Percentiles rank a stretch among this genome's conserved stretches.
Conservation (phyloP, 2,329 filamentous ascomycete species). For the Penicillium frequentans region DNA sequence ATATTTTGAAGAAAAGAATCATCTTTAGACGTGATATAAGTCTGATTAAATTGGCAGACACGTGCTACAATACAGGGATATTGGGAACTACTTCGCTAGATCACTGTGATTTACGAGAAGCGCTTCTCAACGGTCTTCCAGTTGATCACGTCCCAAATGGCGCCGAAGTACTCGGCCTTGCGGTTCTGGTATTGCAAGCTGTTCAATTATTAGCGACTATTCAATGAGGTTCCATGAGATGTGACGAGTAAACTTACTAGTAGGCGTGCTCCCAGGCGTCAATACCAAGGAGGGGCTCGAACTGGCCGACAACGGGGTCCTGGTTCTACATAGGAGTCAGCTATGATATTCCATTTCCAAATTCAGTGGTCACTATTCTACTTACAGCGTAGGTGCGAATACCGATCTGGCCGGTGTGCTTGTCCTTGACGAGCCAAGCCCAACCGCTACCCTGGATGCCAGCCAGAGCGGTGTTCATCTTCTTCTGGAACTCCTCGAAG, state of each 20-base stretch:
- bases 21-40: neutral
- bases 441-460: constrained; percentile 67
- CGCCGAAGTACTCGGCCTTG: constrained; percentile 92
- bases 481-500: constrained; percentile 60
- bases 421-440: constrained; percentile 64
- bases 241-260: constrained; percentile 56
- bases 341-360: neutral
- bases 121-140: constrained; percentile 87
- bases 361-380: neutral
- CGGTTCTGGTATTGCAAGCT: constrained; percentile 92
- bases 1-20: neutral
- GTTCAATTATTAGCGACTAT: constrained; percentile 18
- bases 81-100: constrained; percentile 7
- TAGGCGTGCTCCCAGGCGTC: constrained; percentile 98
- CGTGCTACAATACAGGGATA: constrained; percentile 22
- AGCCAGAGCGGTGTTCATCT: constrained; percentile 64
- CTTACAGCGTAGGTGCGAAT: constrained; percentile 65
- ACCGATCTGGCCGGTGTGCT: constrained; percentile 56
- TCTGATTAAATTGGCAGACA: constrained; percentile 5
- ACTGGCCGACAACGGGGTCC: constrained; percentile 82
- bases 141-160: constrained; percentile 94
- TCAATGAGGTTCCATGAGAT: neutral
- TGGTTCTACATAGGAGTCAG: constrained; percentile 60
- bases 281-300: constrained; percentile 79
- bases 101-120: constrained; percentile 52